Conservation (phyloP, 192 early-diverging fungal species). For the Entomortierella chlamydospora region DNA sequence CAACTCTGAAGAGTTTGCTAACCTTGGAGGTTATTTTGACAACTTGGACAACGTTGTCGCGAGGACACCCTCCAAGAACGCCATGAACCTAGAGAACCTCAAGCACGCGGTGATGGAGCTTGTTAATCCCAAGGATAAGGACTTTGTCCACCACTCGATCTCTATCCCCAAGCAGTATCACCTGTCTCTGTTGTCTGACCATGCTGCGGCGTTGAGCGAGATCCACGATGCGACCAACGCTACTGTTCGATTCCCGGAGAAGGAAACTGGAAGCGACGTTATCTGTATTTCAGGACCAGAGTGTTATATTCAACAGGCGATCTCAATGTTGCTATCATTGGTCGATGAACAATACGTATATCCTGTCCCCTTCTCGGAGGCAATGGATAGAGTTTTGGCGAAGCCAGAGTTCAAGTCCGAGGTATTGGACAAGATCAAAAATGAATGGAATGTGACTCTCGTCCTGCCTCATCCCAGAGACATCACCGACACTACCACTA, state of each 20-base stretch:
- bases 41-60: conserved; percentile 88
- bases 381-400: conserved; percentile 39
- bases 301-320: conserved; percentile 60
- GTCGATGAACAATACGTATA: conserved; percentile 55
- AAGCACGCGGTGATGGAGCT: conserved; percentile 76
- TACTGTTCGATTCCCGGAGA: conserved; percentile 70
- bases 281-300: conserved; percentile 68
- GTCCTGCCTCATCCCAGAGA: conserved; percentile 26
- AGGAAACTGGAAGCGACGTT: conserved; percentile 68
- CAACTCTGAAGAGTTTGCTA: conserved; percentile 77
- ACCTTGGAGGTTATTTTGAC: conserved; percentile 80
- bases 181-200: conserved; percentile 35
- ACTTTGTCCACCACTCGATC: conserved; percentile 53
- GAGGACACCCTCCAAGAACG: conserved; percentile 82
- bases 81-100: conserved; percentile 68
- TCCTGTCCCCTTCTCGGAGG: conserved; percentile 49
- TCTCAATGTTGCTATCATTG: conserved; percentile 55
- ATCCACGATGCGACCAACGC: conserved; percentile 61
- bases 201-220: conserved; percentile 54
- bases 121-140: conserved; percentile 59
- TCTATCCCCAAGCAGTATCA: conserved; percentile 53
- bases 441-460: conserved; percentile 52
- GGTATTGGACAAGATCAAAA: conserved; percentile 42
- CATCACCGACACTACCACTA: background rate
- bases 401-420: conserved; percentile 49